Percentiles rank a stretch among this genome's conserved stretches.
Evolutionary conservation across 2,329 filamentous ascomycete genomes (phyloP).

Genomic region (Fusarium pseudograminearum): DNA sequence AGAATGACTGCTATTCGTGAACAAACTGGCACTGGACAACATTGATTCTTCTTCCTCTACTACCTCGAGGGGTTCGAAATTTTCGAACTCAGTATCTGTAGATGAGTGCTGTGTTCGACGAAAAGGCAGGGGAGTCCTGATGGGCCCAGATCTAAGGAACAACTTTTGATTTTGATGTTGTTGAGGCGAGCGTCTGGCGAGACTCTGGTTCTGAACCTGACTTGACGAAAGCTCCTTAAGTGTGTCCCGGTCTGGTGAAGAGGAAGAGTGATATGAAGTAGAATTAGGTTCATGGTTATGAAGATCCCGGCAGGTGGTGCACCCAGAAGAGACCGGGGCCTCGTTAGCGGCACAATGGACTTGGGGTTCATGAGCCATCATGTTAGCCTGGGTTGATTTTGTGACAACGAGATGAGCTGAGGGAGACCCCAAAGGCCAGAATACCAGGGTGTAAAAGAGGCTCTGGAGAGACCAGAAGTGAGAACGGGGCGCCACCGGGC

Average conservation of each 20-base stretch:
- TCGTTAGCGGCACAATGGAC: conserved; percentile 32
- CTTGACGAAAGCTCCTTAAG: conserved; percentile 48
- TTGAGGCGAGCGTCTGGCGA: conserved; percentile 27
- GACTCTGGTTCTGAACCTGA: conserved; percentile 45
- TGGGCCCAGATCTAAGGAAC: conserved; percentile 21
- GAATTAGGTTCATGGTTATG: conserved; percentile 34
- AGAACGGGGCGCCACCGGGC: conserved; percentile 37
- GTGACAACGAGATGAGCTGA: conserved; percentile 28
- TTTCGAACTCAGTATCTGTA: conserved; percentile 49
- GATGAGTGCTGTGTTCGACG: conserved; percentile 49
- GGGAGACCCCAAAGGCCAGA: conserved; percentile 28
- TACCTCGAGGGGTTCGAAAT: conserved; percentile 52
- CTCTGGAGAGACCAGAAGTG: conserved; percentile 32
- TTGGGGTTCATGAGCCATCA: conserved; percentile 42
- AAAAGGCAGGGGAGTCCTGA: conserved; percentile 30
- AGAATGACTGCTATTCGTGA: conserved; percentile 10
- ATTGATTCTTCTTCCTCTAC: conserved; percentile 51
- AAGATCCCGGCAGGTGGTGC: conserved; percentile 33
- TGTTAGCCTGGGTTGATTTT: conserved; percentile 28
- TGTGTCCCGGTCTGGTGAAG: conserved; percentile 32
- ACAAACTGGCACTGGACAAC: conserved; percentile 15
- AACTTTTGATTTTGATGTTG: conserved; percentile 15
- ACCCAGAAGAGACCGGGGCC: conserved; percentile 27
- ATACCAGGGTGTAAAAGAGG: conserved; percentile 25
- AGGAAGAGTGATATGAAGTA: conserved; percentile 30